These are phyloP conservation scores for Collariella sp. DNA, from an alignment of 495 filamentous ascomycete genomes.

Conservation along the genomic window DNA sequence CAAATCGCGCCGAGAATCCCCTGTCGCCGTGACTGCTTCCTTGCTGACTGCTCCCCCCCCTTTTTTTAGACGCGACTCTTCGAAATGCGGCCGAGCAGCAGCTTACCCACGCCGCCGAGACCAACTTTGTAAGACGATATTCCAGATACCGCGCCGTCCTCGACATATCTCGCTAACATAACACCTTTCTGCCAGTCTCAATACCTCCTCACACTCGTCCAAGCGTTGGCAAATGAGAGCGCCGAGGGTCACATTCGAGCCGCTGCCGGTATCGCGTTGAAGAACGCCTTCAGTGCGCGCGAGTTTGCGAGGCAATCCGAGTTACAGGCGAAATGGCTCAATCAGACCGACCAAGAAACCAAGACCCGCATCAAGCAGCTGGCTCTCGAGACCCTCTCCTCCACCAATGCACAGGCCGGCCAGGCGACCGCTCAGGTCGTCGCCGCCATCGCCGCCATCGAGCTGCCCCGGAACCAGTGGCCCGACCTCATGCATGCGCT, in stretches of 20 bases:
- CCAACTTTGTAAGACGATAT: conserved; percentile 71
- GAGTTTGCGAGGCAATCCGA: conserved; percentile 78
- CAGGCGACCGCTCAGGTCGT: conserved; percentile 84
- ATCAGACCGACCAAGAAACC: conserved; percentile 64
- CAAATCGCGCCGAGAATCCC: conserved; percentile 14
- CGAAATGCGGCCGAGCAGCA: conserved; percentile 90
- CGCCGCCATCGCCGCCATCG: conserved; percentile 87
- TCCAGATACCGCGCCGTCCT: neutral
- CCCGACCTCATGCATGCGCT: conserved; percentile 83
- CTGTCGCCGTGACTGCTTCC: conserved; percentile 7
- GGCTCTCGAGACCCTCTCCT: conserved; percentile 72
- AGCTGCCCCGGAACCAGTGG: conserved; percentile 90
- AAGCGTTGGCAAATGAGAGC: conserved; percentile 86
- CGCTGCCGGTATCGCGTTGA: conserved; percentile 90
- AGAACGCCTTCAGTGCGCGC: conserved; percentile 92
- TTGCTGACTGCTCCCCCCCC: conserved; percentile 14
- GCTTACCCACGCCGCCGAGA: conserved; percentile 81
- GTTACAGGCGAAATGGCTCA: conserved; percentile 84
- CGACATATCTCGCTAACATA: conserved; percentile 13
- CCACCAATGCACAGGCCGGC: conserved; percentile 68
- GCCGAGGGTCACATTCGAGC: conserved; percentile 74
- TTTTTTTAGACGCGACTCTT: conserved; percentile 86
- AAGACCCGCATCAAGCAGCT: conserved; percentile 83
- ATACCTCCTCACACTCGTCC: conserved; percentile 83
- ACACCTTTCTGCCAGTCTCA: conserved; percentile 52